phyloP scores from a whole-genome alignment of 805 yeast species.

The Candida easanensis region DNA sequence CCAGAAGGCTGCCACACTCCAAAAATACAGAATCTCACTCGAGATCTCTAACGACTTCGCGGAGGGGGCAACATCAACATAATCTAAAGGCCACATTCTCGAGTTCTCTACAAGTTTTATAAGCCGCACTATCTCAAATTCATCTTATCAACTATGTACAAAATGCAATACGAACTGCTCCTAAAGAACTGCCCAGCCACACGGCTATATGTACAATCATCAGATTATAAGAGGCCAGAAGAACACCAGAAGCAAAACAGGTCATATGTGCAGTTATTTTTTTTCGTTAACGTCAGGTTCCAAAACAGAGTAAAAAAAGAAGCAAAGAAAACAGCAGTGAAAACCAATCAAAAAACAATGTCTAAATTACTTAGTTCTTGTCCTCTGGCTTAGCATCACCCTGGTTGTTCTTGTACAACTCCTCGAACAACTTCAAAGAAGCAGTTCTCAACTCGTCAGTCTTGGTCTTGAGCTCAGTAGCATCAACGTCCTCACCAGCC shows the following conservation, averaged over 20 bases:
- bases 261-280: conserved; percentile 4
- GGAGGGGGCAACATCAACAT: no score
- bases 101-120: no score
- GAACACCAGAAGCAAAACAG: conserved; percentile 3
- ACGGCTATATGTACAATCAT: conserved; percentile 11
- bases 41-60: no score
- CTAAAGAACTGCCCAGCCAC: conserved; percentile 1
- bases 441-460: conserved; percentile 77
- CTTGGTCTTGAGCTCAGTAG: conserved; percentile 69
- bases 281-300: conserved; percentile 8
- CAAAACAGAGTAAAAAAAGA: conserved; percentile 3
- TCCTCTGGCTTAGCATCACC: conserved; percentile 28
- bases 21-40: no score
- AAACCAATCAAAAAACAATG: neutral
- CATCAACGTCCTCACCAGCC: conserved; percentile 55
- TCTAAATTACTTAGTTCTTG: conserved; percentile 7
- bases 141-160: conserved; percentile 13
- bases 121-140: conserved; percentile 1
- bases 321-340: neutral
- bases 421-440: conserved; percentile 75
- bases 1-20: no score
- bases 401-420: conserved; percentile 28
- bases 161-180: conserved; percentile 10
- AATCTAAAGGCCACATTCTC: no score
- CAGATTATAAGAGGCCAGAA: conserved; percentile 7